Evolutionary conservation across 208 protist species (phyloP), one percentile per base, ranked within the genome.

Genomic region (Trypanosoma vivax): DNA sequence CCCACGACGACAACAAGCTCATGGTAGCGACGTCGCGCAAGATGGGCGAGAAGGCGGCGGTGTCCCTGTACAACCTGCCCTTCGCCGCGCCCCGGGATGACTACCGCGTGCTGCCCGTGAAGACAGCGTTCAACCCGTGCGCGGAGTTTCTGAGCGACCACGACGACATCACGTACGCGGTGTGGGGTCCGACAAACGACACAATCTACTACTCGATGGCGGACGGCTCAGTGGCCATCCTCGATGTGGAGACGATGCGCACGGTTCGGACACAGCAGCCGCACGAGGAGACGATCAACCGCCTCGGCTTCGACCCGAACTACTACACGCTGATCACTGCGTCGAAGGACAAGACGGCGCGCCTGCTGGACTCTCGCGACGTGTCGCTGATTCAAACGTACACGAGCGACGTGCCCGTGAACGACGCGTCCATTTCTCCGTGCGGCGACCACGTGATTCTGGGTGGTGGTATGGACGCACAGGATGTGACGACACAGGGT

Each of bases 401-500:
- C 85, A 78, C 96, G 55, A 96, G 91, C 46, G 93, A 96, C 49
- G 81, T 90, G 24, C 96, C 96, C 13, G 87, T 99, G 51, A 99
- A 99, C 76, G 87, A 97, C 28, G 95, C 96, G 3, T 86, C 81
- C 37, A 97, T 99, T 61, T 96, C 88, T 29, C 96, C 96, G 14
- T 73, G 60, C 23, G 60, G 72, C 18, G 76, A 93, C 60, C 91
- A 95, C 69, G 65, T 98, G 23, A 80, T 99, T 35, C 53, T 99
- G 31, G 97, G 94, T 30, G 98, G 97, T 70, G 97, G 98, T 74
- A 95, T 98, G 72, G 93, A 98, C 18, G 96, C 97, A 2, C 78
- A 76, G 29, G 70, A 84, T 52, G 97, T 99, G 40, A 99, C 98
- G 5, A 96, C 95, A 10, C 55, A 79, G 51, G 79, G 79, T 50